Evolutionary conservation across 805 yeast genomes (phyloP).

Genomic region (Priceomyces fermenticarens): DNA sequence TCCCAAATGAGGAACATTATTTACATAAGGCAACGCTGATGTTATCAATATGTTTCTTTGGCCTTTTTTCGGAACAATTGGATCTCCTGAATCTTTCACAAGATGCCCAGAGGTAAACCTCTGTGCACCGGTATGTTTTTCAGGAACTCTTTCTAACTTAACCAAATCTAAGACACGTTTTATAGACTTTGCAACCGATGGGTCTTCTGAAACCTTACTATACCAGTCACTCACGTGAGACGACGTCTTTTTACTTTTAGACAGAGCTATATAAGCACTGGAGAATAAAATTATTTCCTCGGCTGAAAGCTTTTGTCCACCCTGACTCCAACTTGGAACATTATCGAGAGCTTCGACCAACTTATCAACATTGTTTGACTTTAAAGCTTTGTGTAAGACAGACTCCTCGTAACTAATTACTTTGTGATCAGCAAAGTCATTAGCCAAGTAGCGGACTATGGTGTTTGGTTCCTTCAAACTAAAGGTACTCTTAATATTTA

Average conservation of each 20-base stretch:
- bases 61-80: conserved; percentile 56
- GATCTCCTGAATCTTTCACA: conserved; percentile 26
- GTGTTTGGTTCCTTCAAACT: conserved; percentile 66
- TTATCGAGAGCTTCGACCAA: conserved; percentile 12
- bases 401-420: conserved; percentile 44
- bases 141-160: conserved; percentile 38
- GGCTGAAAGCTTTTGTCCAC: conserved; percentile 35
- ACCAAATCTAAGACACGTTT: conserved; percentile 46
- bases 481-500: conserved; percentile 36
- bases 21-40: conserved; percentile 96
- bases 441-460: conserved; percentile 59
- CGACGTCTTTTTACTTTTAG: conserved; percentile 17
- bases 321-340: conserved; percentile 2
- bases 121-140: conserved; percentile 38
- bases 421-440: conserved; percentile 39
- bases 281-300: conserved; percentile 60
- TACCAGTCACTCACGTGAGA: conserved; percentile 35
- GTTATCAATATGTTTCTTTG: conserved; percentile 86
- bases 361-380: conserved; percentile 27
- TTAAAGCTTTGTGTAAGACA: conserved; percentile 38
- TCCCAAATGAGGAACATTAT: conserved; percentile 98
- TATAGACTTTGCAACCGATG: conserved; percentile 45
- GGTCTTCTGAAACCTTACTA: conserved; percentile 32
- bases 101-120: conserved; percentile 29
- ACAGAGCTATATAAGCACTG: conserved; percentile 46